Evolutionary conservation across 345 rosid genomes (phyloP).

Genomic region (Arabis hirsuta): DNA sequence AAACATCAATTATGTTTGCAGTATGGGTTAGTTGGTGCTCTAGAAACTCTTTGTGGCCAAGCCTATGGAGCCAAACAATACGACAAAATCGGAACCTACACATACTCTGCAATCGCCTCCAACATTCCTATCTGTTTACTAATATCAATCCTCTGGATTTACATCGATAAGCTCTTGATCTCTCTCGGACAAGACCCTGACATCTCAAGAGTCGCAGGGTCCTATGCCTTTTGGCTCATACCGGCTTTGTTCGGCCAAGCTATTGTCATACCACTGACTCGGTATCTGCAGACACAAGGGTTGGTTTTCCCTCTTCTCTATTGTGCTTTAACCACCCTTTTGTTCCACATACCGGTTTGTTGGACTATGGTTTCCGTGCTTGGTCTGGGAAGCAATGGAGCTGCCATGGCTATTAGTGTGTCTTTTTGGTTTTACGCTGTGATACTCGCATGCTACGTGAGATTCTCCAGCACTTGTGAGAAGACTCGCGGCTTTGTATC

Average conservation of each 20-base stretch:
- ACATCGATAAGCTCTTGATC: slow-evolving; percentile 31
- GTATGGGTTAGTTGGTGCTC: slow-evolving; percentile 37
- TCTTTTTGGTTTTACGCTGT: slow-evolving; percentile 55
- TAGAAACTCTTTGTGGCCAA: slow-evolving; percentile 45
- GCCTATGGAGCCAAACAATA: slow-evolving; percentile 45
- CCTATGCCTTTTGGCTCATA: slow-evolving; percentile 39
- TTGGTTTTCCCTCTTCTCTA: slow-evolving; percentile 37
- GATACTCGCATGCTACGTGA: slow-evolving; percentile 47
- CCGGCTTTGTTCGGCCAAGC: slow-evolving; percentile 39
- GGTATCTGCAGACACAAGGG: slow-evolving; percentile 36
- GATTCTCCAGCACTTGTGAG: slow-evolving; percentile 50
- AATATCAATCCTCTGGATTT: slow-evolving; percentile 37
- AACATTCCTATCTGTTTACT: slow-evolving; percentile 33
- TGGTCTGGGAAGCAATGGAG: slow-evolving; percentile 46
- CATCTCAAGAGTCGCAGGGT: slow-evolving; percentile 35
- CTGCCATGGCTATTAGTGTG: slow-evolving; percentile 52
- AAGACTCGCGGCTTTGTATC: slow-evolving; percentile 39
- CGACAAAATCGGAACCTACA: slow-evolving; percentile 27
- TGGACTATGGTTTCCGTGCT: slow-evolving; percentile 31
- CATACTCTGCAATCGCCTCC: slow-evolving; percentile 38
- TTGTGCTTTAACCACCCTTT: slow-evolving; percentile 28
- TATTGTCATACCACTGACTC: slow-evolving; percentile 29
- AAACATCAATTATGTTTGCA: slow-evolving; percentile 2
- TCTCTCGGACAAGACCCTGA: slow-evolving; percentile 42
- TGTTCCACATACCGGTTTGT: slow-evolving; percentile 30